These are phyloP conservation scores for Gilbertella persicaria DNA, from an alignment of 371 early-diverging fungal species.

Conservation along the genomic window DNA sequence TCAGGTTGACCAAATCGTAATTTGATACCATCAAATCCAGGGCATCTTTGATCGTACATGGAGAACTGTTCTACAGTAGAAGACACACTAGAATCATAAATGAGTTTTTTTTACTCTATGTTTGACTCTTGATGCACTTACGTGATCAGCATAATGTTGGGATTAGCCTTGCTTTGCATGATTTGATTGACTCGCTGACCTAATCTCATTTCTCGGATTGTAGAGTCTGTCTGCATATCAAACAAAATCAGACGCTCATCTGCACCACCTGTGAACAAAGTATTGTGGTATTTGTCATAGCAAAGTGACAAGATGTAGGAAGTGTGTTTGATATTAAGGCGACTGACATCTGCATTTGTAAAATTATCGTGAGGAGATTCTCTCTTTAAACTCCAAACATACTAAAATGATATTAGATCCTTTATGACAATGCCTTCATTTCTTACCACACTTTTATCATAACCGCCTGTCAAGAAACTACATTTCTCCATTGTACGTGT, in stretches of 20 bases:
- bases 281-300: constrained; percentile 22
- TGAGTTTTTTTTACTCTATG: too few species aligned
- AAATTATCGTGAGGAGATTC: constrained; percentile 6
- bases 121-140: too few species aligned
- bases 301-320: constrained; percentile 24
- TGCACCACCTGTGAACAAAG: constrained; percentile 32
- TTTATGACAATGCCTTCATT: background rate
- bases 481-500: constrained; percentile 12
- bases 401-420: constrained; percentile 9
- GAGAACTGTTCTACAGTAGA: constrained; percentile 26
- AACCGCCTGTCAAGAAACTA: constrained; percentile 41
- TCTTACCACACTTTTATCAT: constrained; percentile 38
- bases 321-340: constrained; percentile 30
- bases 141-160: constrained; percentile 19
- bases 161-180: constrained; percentile 13
- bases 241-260: constrained; percentile 27
- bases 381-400: constrained; percentile 23
- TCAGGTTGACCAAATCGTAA: constrained; percentile 37
- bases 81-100: too few species aligned
- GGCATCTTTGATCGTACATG: constrained; percentile 29
- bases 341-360: background rate
- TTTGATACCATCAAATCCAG: constrained; percentile 18
- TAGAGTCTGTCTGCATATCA: constrained; percentile 20
- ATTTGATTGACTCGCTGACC: constrained; percentile 11
- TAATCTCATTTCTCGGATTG: constrained; percentile 3